Evolutionary conservation across 2,329 filamentous ascomycete species (phyloP).

Genomic region (Ramularia endophylla): DNA sequence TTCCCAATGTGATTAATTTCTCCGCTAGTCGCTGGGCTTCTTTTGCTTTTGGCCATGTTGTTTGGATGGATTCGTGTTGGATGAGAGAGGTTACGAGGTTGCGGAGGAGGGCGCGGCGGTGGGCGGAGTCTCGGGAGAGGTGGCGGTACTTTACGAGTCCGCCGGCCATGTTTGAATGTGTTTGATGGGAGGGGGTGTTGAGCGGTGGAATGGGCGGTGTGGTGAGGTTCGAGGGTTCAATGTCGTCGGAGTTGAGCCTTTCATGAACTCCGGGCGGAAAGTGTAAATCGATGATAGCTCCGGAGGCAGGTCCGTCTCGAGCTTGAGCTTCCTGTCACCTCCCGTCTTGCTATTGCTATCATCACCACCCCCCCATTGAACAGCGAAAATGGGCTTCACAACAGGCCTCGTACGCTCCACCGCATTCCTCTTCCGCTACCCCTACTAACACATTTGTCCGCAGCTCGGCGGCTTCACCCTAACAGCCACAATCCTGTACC

Average conservation of each 20-base stretch:
- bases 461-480: constrained; percentile 48
- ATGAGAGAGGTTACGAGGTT: constrained; percentile 95
- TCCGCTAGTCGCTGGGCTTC: constrained; percentile 92
- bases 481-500: constrained; percentile 40
- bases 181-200: not conserved
- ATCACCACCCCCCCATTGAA: not conserved
- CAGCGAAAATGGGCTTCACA: constrained; percentile 39
- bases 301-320: too few species aligned
- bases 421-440: not conserved
- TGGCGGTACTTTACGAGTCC: constrained; percentile 83
- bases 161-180: constrained; percentile 64
- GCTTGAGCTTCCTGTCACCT: too few species aligned
- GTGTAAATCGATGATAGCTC: too few species aligned
- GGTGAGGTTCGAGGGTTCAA: constrained; percentile 1
- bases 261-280: too few species aligned
- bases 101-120: constrained; percentile 85
- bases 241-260: constrained; percentile 5
- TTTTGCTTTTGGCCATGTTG: constrained; percentile 95
- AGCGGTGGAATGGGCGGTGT: constrained; percentile 1
- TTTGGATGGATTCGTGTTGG: constrained; percentile 86
- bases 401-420: constrained; percentile 42
- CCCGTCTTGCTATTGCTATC: not conserved
- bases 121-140: constrained; percentile 76
- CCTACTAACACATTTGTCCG: not conserved
- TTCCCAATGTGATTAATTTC: constrained; percentile 88